Evolutionary conservation across 164 flowering plant species (phyloP).

Genomic region (Tetracentron sinense): DNA sequence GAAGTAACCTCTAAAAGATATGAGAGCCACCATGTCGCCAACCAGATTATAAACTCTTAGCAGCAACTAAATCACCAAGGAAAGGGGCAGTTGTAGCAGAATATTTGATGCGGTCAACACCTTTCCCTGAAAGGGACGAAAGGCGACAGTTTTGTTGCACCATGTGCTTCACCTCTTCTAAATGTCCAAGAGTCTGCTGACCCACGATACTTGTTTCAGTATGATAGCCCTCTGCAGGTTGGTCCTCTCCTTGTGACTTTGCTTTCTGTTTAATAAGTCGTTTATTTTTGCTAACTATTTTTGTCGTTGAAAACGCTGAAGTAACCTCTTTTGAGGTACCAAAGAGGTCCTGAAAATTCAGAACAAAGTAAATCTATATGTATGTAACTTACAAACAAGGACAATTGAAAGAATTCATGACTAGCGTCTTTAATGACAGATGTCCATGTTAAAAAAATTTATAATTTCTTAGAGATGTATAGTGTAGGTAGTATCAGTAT

Average conservation of each 20-base stretch:
- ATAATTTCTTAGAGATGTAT: too few relatives aligned
- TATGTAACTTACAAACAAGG: too few relatives aligned
- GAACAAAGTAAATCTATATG: too few relatives aligned
- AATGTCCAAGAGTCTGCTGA: constrained; percentile 1
- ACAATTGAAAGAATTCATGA: too few relatives aligned
- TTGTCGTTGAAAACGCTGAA: background rate
- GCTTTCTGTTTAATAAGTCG: constrained; percentile 1
- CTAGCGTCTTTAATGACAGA: too few relatives aligned
- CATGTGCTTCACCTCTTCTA: constrained; percentile 17
- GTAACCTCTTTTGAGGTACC: constrained; percentile 4
- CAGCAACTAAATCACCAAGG: background rate
- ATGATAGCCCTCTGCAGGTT: background rate
- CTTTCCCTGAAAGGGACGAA: background rate
- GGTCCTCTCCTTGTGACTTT: constrained; percentile 5
- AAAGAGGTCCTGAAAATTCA: constrained; percentile 12
- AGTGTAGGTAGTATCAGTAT: too few relatives aligned
- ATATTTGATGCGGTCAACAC: too few relatives aligned
- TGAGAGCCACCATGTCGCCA: background rate
- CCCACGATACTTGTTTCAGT: background rate
- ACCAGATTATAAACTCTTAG: background rate
- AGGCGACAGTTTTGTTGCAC: constrained; percentile 18
- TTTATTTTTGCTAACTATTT: background rate
- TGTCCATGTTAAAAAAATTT: too few relatives aligned
- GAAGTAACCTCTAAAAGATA: too few relatives aligned
- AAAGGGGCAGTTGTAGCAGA: background rate